Percentiles rank a stretch among this genome's conserved stretches.
Evolutionary conservation across 768 basidiomycete genomes (phyloP).

Genomic region (Amanita pallidorosea): DNA sequence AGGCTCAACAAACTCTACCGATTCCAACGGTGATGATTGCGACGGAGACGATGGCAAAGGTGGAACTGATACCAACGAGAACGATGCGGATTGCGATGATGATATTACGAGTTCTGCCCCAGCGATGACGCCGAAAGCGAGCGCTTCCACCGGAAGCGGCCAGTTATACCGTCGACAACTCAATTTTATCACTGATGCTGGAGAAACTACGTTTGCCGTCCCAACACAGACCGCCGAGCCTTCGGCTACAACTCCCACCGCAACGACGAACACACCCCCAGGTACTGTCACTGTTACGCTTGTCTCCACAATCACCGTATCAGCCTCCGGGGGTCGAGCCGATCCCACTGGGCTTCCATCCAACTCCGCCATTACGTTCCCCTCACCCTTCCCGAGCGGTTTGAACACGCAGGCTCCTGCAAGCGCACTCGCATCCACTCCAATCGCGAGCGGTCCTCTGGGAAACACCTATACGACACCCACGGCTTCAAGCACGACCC

Average conservation of each 20-base stretch:
- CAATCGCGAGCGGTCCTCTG: not conserved
- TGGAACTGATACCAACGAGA: slow-evolving; percentile 2
- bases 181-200: not conserved
- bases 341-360: not conserved
- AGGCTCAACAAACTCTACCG: slow-evolving; percentile 3
- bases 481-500: not conserved
- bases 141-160: not conserved
- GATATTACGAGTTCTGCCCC: slow-evolving; percentile 6
- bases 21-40: not conserved
- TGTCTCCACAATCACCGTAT: slow-evolving; percentile 5
- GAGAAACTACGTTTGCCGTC: not conserved
- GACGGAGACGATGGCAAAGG: slow-evolving; percentile 6
- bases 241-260: not conserved
- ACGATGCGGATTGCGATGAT: slow-evolving; percentile 7
- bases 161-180: not conserved
- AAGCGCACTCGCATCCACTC: not conserved
- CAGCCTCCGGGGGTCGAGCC: not conserved
- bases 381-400: not conserved
- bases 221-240: not conserved
- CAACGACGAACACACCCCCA: not conserved
- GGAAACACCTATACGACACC: not conserved
- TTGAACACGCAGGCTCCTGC: not conserved
- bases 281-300: not conserved
- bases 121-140: not conserved
- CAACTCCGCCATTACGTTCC: not conserved